Base-by-base conservation (phyloP, 2,329 filamentous ascomycete species). In the Xylariales sp. region DNA sequence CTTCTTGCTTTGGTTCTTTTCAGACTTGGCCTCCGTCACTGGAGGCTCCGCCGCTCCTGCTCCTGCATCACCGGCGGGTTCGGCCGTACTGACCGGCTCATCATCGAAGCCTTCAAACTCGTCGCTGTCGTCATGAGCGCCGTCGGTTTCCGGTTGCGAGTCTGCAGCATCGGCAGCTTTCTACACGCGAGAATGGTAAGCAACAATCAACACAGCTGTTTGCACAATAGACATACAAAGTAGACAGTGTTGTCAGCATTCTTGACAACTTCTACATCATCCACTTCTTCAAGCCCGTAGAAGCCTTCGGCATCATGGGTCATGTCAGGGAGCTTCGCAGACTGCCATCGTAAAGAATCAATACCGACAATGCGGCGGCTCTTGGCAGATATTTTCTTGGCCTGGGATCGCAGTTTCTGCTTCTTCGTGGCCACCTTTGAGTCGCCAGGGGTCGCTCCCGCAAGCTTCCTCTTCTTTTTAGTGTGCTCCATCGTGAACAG, bases 261-360 rank as follows among this genome's bases (percentile, higher is more conserved):
- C 44, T 74, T 78, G 29, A 95, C 69, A n/a, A 98, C 73, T 20
- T 95, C 86, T 2, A 98, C 87, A 36, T 87, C 88, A 13, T 95
- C 87, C 32, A 97, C 83, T 53, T 97, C 90, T 54, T 98, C 89
- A 2, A 98, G 66, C 0, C 87, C 89, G 52, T 83, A 94, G 60
- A 98, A 96, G 0, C 93, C 93, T 47, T 94, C 89, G n/a, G 87
- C 87, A 63, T 96, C 88, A 31, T 91, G 81, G 50, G 90, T 71
- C 55, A 85, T 81, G 54, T 90, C 85, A 6, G 88, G 87, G 4
- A 93, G 78, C 15, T 78, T 69, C 10, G 74, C 68, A 27, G 68
- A 60, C 50, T 74, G 68, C 79, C 79, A 83, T 57, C 64, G 59
- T 29, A 83, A 61, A 2, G 70, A 33, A 23, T 40, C 37, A 24